Conservation (phyloP, 768 basidiomycete species). For the Xerocomellus intermedius region DNA sequence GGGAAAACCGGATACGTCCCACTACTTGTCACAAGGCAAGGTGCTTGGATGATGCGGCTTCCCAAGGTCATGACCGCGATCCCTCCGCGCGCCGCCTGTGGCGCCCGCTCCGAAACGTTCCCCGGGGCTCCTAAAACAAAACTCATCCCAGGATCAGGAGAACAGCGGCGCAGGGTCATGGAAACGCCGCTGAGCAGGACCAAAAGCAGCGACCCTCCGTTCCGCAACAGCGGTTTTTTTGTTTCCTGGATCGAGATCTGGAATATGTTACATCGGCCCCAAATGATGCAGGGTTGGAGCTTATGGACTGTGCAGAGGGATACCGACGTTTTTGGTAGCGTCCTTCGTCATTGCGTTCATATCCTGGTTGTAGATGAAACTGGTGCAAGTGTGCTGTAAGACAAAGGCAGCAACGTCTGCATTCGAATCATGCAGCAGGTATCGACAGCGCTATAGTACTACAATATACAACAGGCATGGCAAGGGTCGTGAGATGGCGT, state of each 20-base stretch:
- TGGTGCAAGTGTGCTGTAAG: background rate
- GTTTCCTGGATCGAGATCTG: slow-evolving; percentile 29
- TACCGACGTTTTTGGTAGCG: slow-evolving; percentile 7
- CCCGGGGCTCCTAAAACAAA: slow-evolving; percentile 13
- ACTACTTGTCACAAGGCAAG: too few species aligned
- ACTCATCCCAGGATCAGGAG: slow-evolving; percentile 7
- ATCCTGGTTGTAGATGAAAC: background rate
- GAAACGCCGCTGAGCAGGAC: slow-evolving; percentile 31
- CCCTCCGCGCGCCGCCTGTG: slow-evolving; percentile 24
- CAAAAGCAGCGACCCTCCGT: slow-evolving; percentile 30
- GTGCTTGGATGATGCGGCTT: too few species aligned
- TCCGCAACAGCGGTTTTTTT: slow-evolving; percentile 27
- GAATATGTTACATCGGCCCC: slow-evolving; percentile 27
- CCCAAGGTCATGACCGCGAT: slow-evolving; percentile 18
- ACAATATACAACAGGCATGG: slow-evolving; percentile 30
- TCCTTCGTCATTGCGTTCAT: slow-evolving; percentile 3
- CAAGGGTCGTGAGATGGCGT: slow-evolving; percentile 18
- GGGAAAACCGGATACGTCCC: background rate
- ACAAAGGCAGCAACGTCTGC: slow-evolving; percentile 25
- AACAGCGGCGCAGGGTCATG: slow-evolving; percentile 22
- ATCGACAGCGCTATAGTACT: slow-evolving; percentile 26
- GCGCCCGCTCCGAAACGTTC: slow-evolving; percentile 2
- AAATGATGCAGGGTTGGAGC: slow-evolving; percentile 25
- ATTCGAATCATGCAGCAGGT: background rate
- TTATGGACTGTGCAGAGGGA: slow-evolving; percentile 10